These are phyloP conservation scores for Linum usitatissimum DNA, from an alignment of 345 rosid species.

Conservation along the genomic window DNA sequence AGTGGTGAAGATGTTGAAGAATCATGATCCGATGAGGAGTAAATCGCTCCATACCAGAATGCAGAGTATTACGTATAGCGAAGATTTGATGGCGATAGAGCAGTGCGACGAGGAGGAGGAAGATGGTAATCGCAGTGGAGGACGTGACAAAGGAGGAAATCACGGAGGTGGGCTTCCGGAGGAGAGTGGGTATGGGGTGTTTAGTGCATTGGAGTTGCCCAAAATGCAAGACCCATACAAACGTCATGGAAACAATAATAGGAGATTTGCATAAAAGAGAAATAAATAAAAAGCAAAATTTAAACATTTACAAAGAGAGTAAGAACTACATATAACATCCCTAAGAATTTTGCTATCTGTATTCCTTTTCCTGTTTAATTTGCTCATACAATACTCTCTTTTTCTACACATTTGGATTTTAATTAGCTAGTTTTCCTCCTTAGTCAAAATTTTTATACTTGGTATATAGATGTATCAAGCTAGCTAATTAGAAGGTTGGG, in stretches of 20 bases:
- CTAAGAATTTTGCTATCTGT: no score
- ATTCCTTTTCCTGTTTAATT: no score
- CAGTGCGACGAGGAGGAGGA: constrained; percentile 25
- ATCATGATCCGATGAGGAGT: constrained; percentile 32
- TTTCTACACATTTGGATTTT: neutral
- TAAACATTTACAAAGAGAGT: no score
- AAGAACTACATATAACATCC: no score
- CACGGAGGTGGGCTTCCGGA: constrained; percentile 7
- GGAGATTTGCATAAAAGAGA: neutral
- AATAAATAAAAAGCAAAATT: no score
- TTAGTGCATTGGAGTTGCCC: constrained; percentile 37
- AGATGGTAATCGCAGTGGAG: neutral
- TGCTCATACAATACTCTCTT: no score
- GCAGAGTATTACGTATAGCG: constrained; percentile 37
- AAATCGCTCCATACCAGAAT: constrained; percentile 28
- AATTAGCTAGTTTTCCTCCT: neutral
- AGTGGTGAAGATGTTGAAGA: constrained; percentile 60
- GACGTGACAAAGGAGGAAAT: neutral
- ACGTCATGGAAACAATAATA: constrained; percentile 16
- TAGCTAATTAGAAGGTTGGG: no score
- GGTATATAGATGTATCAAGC: no score
- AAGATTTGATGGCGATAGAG: constrained; percentile 38
- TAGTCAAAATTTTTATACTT: neutral
- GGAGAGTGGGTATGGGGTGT: constrained; percentile 38
- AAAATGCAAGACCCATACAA: constrained; percentile 31